phyloP scores from a whole-genome alignment of 2,329 filamentous ascomycete species.

The Aspergillus felis region DNA sequence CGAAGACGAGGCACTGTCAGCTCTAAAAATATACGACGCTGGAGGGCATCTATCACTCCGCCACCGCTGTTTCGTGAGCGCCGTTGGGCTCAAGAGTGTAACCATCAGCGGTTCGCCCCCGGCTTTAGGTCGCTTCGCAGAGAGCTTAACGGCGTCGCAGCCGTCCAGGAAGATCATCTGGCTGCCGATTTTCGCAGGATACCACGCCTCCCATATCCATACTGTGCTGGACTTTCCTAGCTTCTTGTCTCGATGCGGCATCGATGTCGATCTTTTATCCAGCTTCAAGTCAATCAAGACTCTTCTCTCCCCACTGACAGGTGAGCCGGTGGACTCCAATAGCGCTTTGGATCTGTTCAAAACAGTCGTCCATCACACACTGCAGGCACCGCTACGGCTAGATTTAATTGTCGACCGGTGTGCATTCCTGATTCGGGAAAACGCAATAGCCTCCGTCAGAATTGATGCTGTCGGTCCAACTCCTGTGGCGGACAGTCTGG shows the following conservation, averaged over 20 bases:
- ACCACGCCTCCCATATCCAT: too few species aligned
- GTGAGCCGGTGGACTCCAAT: background rate
- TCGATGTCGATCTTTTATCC: background rate
- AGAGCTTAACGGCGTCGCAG: too few species aligned
- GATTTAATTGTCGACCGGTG: background rate
- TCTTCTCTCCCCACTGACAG: background rate
- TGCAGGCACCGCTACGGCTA: background rate
- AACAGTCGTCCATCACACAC: background rate
- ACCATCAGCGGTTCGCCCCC: too few species aligned
- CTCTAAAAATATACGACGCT: background rate
- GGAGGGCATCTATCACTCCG: background rate
- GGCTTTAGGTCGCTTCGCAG: too few species aligned
- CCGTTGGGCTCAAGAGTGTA: background rate
- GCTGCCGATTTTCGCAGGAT: too few species aligned
- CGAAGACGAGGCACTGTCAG: background rate
- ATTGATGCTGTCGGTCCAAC: background rate
- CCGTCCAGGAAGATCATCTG: too few species aligned
- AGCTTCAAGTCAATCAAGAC: background rate
- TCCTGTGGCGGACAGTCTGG: constrained; percentile 1
- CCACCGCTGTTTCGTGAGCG: background rate
- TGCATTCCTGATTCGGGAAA: too few species aligned
- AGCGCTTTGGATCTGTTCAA: background rate
- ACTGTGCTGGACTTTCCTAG: too few species aligned
- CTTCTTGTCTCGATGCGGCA: too few species aligned
- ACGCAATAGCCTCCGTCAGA: background rate